Evolutionary conservation across 345 rosid genomes (phyloP).

Genomic region (Arabidopsis arenosa): DNA sequence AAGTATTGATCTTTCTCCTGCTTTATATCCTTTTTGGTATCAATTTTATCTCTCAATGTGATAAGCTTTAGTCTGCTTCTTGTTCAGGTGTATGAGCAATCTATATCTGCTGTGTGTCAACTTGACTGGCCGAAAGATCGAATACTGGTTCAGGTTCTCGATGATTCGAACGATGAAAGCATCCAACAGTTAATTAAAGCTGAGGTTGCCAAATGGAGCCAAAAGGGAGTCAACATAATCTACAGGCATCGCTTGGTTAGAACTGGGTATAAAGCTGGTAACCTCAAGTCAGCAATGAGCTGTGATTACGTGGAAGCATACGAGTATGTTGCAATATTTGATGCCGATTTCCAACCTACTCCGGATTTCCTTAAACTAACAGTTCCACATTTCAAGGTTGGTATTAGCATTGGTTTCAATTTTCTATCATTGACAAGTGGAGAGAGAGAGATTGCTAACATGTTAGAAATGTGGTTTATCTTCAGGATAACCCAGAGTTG

Average conservation of each 20-base stretch:
- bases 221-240: conserved; percentile 70
- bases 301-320: conserved; percentile 74
- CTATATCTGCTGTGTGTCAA: conserved; percentile 85
- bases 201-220: conserved; percentile 72
- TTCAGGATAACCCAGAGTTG: conserved; percentile 68
- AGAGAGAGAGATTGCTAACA: neutral
- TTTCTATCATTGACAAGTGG: neutral
- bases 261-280: conserved; percentile 92
- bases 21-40: conserved; percentile 5
- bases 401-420: neutral
- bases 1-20: conserved; percentile 2
- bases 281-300: conserved; percentile 87
- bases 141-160: conserved; percentile 76
- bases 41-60: neutral
- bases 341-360: conserved; percentile 83
- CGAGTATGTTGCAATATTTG: conserved; percentile 87
- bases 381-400: conserved; percentile 85
- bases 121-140: conserved; percentile 85
- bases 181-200: conserved; percentile 66
- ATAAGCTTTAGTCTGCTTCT: conserved; percentile 28
- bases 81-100: conserved; percentile 77
- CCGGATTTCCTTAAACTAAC: conserved; percentile 73
- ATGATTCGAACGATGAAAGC: conserved; percentile 76
- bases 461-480: neutral
- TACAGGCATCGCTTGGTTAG: conserved; percentile 74